A percentile compares a stretch with the other conserved stretches of the same genome.
Conservation (phyloP, 805 yeast genomes). For the Torulaspora maleeae region DNA sequence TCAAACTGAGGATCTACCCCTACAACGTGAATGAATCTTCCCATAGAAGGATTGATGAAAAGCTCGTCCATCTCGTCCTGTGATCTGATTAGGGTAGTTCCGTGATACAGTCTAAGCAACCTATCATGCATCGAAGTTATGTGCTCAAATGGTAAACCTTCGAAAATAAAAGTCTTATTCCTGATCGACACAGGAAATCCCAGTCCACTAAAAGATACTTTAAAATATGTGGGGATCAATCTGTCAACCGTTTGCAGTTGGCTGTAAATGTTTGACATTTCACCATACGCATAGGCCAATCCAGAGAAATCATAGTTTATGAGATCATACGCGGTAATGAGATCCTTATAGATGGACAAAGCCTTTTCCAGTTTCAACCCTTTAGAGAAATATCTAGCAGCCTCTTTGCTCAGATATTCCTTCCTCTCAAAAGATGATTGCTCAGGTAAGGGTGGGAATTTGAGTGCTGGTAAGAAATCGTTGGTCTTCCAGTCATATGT, state of each 20-base stretch:
- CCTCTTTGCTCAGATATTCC: conserved; percentile 62
- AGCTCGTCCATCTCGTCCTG: conserved; percentile 54
- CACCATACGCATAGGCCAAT: conserved; percentile 63
- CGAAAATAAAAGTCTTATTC: conserved; percentile 73
- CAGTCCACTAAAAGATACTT: conserved; percentile 73
- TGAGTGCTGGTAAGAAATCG: conserved; percentile 48
- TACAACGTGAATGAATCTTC: conserved; percentile 67
- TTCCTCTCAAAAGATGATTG: conserved; percentile 79
- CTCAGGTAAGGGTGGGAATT: conserved; percentile 68
- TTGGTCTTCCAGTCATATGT: conserved; percentile 72
- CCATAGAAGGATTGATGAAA: conserved; percentile 51
- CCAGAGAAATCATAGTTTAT: conserved; percentile 73
- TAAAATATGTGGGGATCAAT: conserved; percentile 70
- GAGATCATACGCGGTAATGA: conserved; percentile 67
- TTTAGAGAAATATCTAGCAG: conserved; percentile 62
- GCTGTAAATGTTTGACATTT: conserved; percentile 62
- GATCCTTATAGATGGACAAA: conserved; percentile 68
- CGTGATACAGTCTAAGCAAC: conserved; percentile 69
- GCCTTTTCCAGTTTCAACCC: conserved; percentile 80
- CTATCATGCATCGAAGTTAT: conserved; percentile 77
- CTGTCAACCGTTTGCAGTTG: conserved; percentile 66
- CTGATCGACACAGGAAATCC: conserved; percentile 79
- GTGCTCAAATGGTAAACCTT: conserved; percentile 84
- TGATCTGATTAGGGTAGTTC: conserved; percentile 61
- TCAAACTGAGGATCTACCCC: conserved; percentile 57